Evolutionary conservation across 164 flowering plant species (phyloP).

Genomic region (Houttuynia cordata): DNA sequence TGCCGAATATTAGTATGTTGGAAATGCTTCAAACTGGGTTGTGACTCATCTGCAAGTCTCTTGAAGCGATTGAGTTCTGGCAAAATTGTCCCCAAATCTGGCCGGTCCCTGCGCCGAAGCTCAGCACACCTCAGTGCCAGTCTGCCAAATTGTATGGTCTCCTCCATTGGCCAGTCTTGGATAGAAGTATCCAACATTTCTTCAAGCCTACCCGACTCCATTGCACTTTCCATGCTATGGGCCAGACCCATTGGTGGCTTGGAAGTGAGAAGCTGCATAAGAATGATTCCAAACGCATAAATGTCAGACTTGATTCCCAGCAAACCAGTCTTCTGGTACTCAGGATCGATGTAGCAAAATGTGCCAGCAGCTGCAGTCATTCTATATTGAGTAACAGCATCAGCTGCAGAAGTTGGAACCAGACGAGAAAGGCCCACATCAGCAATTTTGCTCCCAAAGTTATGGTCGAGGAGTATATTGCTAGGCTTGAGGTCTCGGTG

Average conservation of each 20-base stretch:
- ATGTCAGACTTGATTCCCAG: constrained; percentile 45
- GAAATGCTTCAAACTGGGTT: background rate
- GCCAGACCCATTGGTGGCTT: constrained; percentile 41
- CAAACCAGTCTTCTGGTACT: constrained; percentile 55
- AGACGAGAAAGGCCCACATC: constrained; percentile 53
- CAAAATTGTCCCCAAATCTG: constrained; percentile 27
- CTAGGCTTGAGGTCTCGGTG: constrained; percentile 57
- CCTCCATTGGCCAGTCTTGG: constrained; percentile 43
- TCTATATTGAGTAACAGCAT: constrained; percentile 27
- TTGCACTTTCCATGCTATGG: constrained; percentile 23
- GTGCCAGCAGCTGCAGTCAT: constrained; percentile 53
- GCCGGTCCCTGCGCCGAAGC: constrained; percentile 45
- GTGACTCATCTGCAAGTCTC: constrained; percentile 13
- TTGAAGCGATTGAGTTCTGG: constrained; percentile 32
- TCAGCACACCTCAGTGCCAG: constrained; percentile 37
- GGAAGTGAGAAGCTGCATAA: constrained; percentile 37
- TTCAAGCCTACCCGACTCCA: constrained; percentile 23
- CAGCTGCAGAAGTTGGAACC: constrained; percentile 34
- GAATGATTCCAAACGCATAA: constrained; percentile 44
- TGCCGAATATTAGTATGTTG: background rate
- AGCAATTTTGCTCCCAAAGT: constrained; percentile 39
- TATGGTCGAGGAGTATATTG: constrained; percentile 47
- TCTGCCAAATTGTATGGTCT: constrained; percentile 26
- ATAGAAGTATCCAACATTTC: constrained; percentile 38
- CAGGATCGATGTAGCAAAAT: constrained; percentile 56